These are phyloP conservation scores for Pyrenula aspistea DNA, from an alignment of 495 filamentous ascomycete genomes.

Conservation along the genomic window DNA sequence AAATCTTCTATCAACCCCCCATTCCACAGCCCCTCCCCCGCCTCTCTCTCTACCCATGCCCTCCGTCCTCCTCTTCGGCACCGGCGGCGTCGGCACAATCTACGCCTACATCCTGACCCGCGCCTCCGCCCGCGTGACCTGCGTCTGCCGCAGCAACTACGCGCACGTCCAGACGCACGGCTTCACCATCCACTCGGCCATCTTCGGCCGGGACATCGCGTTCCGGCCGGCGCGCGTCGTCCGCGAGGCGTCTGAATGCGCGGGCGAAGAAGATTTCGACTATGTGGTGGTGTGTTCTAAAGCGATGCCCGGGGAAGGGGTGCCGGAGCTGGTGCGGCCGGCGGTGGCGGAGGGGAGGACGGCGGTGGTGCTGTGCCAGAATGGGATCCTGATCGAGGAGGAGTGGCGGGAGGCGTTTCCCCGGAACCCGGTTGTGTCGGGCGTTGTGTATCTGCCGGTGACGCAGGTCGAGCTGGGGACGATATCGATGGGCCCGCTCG, in stretches of 20 bases:
- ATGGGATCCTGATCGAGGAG: slow-evolving; percentile 43
- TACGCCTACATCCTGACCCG: slow-evolving; percentile 34
- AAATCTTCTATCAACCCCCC: too few relatives aligned
- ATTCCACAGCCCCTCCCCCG: too few relatives aligned
- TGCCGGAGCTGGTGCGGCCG: slow-evolving; percentile 76
- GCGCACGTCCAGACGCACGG: slow-evolving; percentile 29
- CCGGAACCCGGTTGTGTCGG: slow-evolving; percentile 28
- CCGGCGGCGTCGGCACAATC: slow-evolving; percentile 38
- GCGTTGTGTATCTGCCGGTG: slow-evolving; percentile 34
- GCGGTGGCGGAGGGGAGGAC: slow-evolving; percentile 52
- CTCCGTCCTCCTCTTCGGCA: slow-evolving; percentile 35
- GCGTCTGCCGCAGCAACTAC: slow-evolving; percentile 46
- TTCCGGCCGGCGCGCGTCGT: slow-evolving; percentile 24
- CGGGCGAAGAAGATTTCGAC: slow-evolving; percentile 22
- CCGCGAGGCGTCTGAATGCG: slow-evolving; percentile 23
- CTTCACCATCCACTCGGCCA: slow-evolving; percentile 34
- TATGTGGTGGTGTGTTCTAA: slow-evolving; percentile 37
- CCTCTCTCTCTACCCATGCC: too few relatives aligned
- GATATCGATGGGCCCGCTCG: slow-evolving; percentile 16
- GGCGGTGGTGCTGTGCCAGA: slow-evolving; percentile 40
- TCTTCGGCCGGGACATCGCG: slow-evolving; percentile 25
- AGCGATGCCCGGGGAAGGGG: slow-evolving; percentile 58
- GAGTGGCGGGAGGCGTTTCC: slow-evolving; percentile 31
- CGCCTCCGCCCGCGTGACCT: slow-evolving; percentile 28
- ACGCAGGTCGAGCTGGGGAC: slow-evolving; percentile 26